Conservation (phyloP, 495 filamentous ascomycete species). For the Penicillium turbatum region DNA sequence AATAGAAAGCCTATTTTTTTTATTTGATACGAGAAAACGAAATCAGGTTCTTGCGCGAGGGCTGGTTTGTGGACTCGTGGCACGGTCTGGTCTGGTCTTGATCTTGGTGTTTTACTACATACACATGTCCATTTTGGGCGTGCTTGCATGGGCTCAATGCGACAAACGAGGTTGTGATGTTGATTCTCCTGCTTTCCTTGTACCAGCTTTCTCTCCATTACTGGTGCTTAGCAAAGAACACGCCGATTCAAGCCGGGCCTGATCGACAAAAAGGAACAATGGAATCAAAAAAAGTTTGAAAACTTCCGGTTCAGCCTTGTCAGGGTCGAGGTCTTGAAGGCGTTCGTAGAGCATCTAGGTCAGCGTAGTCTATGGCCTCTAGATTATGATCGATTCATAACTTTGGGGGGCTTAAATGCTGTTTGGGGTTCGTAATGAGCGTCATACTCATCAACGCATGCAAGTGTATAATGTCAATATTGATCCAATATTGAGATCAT, state of each 20-base stretch:
- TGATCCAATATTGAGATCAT: not conserved
- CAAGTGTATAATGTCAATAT: not conserved
- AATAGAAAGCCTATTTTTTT: slow-evolving; percentile 26
- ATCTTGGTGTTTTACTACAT: slow-evolving; percentile 34
- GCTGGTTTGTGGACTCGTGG: slow-evolving; percentile 28
- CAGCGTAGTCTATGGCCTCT: slow-evolving; percentile 5
- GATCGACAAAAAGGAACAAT: slow-evolving; percentile 26
- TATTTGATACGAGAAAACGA: slow-evolving; percentile 28
- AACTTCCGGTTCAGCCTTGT: slow-evolving; percentile 26
- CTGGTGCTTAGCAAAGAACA: slow-evolving; percentile 15
- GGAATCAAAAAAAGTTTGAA: slow-evolving; percentile 26
- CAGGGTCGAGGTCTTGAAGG: slow-evolving; percentile 7
- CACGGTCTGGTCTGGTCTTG: slow-evolving; percentile 28
- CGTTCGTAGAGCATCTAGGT: slow-evolving; percentile 7
- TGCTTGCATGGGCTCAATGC: slow-evolving; percentile 35
- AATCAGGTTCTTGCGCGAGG: slow-evolving; percentile 29
- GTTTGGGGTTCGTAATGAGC: not conserved
- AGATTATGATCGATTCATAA: not conserved
- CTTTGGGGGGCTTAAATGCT: not conserved
- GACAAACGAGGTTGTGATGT: slow-evolving; percentile 36
- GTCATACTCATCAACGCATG: not conserved
- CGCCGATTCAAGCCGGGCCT: slow-evolving; percentile 16
- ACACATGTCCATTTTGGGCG: slow-evolving; percentile 25
- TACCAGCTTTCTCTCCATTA: slow-evolving; percentile 7
- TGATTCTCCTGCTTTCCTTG: slow-evolving; percentile 10